phyloP scores from a whole-genome alignment of 1,139 yeast genomes.

The Pichia sp. region DNA sequence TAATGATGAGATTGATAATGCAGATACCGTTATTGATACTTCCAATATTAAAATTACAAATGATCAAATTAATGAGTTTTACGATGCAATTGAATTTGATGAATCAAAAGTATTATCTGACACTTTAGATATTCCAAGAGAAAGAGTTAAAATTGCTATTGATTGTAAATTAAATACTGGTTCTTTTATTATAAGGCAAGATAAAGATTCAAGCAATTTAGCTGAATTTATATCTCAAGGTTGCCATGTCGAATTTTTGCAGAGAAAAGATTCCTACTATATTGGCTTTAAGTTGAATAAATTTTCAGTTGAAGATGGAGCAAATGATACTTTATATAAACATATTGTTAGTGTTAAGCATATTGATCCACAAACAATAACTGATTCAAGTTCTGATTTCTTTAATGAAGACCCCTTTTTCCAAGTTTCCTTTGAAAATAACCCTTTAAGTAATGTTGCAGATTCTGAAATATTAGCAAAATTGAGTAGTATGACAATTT shows the following conservation, averaged over 20 bases:
- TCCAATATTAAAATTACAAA: conserved; percentile 39
- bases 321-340: conserved; percentile 63
- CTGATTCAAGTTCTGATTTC: neutral
- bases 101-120: conserved; percentile 52
- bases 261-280: conserved; percentile 73
- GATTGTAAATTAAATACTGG: conserved; percentile 70
- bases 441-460: conserved; percentile 79
- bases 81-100: conserved; percentile 90
- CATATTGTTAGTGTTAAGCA: conserved; percentile 87
- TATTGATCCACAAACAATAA: conserved; percentile 29
- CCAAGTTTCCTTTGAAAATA: conserved; percentile 72
- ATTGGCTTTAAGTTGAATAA: conserved; percentile 72
- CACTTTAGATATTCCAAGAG: conserved; percentile 64
- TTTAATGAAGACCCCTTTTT: conserved; percentile 53
- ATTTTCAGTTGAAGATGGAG: conserved; percentile 82
- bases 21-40: conserved; percentile 13
- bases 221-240: conserved; percentile 83
- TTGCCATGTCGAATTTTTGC: conserved; percentile 64
- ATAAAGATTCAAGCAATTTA: conserved; percentile 38
- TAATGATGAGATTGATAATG: conserved; percentile 13
- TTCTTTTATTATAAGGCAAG: conserved; percentile 55
- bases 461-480: conserved; percentile 72
- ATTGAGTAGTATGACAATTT: conserved; percentile 81
- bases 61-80: conserved; percentile 74
- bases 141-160: conserved; percentile 60